These are phyloP conservation scores for Hymenoscyphus linearis DNA, from an alignment of 2,329 filamentous ascomycete genomes.

Conservation along the genomic window DNA sequence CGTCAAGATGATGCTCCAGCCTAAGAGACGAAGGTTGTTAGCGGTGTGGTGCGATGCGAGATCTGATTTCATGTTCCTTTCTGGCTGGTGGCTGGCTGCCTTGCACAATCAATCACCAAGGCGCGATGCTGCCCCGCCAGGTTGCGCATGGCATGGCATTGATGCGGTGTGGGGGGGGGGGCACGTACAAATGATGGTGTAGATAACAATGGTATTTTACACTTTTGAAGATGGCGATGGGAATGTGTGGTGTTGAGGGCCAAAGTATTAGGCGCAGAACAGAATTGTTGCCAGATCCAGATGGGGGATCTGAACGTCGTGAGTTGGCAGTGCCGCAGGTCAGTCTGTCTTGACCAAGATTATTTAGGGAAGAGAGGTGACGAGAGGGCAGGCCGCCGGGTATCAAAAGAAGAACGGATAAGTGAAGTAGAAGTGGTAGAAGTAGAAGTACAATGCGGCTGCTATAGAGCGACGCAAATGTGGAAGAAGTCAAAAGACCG, in stretches of 20 bases:
- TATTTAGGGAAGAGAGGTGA: slow-evolving; percentile 8
- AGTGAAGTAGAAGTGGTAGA: slow-evolving; percentile 6
- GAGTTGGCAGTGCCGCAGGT: slow-evolving; percentile 21
- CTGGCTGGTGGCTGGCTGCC: slow-evolving; percentile 16
- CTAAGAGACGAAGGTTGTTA: slow-evolving; percentile 14
- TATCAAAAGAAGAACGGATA: slow-evolving; percentile 31
- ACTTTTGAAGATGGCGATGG: slow-evolving; percentile 5
- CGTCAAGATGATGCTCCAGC: slow-evolving; percentile 19
- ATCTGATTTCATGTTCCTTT: slow-evolving; percentile 3
- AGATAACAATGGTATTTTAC: slow-evolving; percentile 21
- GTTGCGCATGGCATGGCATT: slow-evolving; percentile 9
- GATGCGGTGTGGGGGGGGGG: slow-evolving; percentile 11
- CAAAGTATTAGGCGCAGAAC: slow-evolving; percentile 6
- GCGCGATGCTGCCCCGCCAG: slow-evolving; percentile 21
- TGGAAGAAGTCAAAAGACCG: background rate
- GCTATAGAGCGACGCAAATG: slow-evolving; percentile 4
- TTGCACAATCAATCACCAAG: slow-evolving; percentile 10
- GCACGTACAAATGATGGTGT: slow-evolving; percentile 16
- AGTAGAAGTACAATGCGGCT: slow-evolving; percentile 21
- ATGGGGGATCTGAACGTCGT: slow-evolving; percentile 12
- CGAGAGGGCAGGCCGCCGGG: slow-evolving; percentile 19
- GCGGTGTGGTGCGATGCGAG: slow-evolving; percentile 11
- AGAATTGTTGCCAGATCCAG: slow-evolving; percentile 11
- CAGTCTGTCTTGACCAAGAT: slow-evolving; percentile 6
- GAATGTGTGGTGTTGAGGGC: background rate